These are phyloP conservation scores for Metarhizium rileyi DNA, from an alignment of 2,329 filamentous ascomycete species.

Conservation along the genomic window DNA sequence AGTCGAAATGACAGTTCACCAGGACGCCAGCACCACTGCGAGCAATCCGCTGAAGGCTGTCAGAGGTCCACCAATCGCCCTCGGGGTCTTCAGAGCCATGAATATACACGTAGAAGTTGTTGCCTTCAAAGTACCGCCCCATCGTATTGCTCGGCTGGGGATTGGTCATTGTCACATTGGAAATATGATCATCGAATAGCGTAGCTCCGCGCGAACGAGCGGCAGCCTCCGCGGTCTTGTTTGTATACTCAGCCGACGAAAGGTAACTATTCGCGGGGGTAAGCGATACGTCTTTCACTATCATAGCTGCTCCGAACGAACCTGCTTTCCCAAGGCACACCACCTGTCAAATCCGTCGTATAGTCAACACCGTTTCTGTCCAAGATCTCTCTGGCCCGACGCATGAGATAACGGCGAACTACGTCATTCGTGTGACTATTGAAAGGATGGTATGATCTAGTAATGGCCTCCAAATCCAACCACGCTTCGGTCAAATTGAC, in stretches of 20 bases:
- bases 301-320: background rate
- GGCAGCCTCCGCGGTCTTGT: background rate
- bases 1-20: slow-evolving; percentile 91
- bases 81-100: slow-evolving; percentile 66
- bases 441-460: slow-evolving; percentile 72
- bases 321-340: slow-evolving; percentile 15
- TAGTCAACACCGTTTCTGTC: slow-evolving; percentile 46
- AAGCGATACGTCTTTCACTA: background rate
- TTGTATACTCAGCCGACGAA: background rate
- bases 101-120: slow-evolving; percentile 86
- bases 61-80: slow-evolving; percentile 61
- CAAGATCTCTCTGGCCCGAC: slow-evolving; percentile 61
- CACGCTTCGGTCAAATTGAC: slow-evolving; percentile 80
- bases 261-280: background rate
- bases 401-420: slow-evolving; percentile 66
- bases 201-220: slow-evolving; percentile 33
- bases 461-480: slow-evolving; percentile 70
- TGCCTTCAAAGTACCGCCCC: slow-evolving; percentile 80
- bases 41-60: slow-evolving; percentile 30
- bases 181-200: slow-evolving; percentile 68
- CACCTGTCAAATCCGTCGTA: slow-evolving; percentile 28
- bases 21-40: slow-evolving; percentile 67
- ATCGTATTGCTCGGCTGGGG: slow-evolving; percentile 10
- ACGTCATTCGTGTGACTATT: slow-evolving; percentile 78
- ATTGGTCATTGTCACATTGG: slow-evolving; percentile 74